Base-by-base conservation (phyloP, 805 yeast genomes). In the Vanderwaltozyma verrucispora region DNA sequence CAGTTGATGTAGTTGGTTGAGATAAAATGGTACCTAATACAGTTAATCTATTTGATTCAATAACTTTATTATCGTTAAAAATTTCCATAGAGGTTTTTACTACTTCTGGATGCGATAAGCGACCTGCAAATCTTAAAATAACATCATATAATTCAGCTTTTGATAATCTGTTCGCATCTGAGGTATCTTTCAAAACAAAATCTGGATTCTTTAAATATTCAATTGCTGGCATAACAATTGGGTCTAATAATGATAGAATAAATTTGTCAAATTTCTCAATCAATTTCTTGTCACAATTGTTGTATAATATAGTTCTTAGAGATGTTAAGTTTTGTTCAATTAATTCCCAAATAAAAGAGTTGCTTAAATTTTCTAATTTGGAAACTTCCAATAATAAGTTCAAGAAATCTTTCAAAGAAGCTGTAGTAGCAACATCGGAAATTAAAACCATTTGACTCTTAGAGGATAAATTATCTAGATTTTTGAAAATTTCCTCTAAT, bases 351-450 rank as follows among this genome's bases (percentile, higher is more conserved):
- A 73, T 65, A 10, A 70, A 62, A 18, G 27, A 35, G 19, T 48
- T 46, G 15, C 37, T 36, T 3, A 43, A 42, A 30, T 41, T 37
- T 15, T 37, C 41, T 6, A 14, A 18, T 8, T 33, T 26, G 13
- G 37, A 19, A 20, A 44, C 35, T 2, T 37, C 30, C 5, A 38
- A 28, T 12, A 38, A 14, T 3, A 46, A 35, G 14, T 42, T 33
- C 13, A 48, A 39, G 8, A 67, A 50, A 1, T 75, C 67, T 17
- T 58, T 50, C 17, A 57, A 43, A 26, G 62, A 50, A 5, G 76
- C 77, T 1, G 76, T 62, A 37, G 64, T 63, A 3, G 77, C 71
- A 24, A 68, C 65, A 51, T 75, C 82, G 2, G 78, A 75, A 37
- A 75, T 56, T 23, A 75, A 54, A 1, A 76, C 77, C 40, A 75